A percentile compares a stretch with the other conserved stretches of the same genome.
phyloP scores from a whole-genome alignment of 2,329 filamentous ascomycete genomes.

The Colletotrichum truncatum region DNA sequence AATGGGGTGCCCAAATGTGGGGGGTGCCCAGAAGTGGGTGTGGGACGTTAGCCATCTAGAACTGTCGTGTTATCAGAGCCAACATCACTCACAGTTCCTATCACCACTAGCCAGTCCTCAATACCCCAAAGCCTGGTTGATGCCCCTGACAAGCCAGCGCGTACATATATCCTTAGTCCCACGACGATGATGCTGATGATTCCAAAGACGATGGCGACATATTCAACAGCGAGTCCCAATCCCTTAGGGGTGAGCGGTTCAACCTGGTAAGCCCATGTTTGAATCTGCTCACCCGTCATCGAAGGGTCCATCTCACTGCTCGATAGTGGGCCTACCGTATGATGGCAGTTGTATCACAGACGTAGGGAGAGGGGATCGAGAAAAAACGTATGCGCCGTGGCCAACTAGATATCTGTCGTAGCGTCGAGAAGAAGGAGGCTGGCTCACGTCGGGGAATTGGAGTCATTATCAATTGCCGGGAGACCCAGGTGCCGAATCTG shows the following conservation, averaged over 20 bases:
- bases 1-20: too few species aligned
- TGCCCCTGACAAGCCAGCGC: constrained; percentile 8
- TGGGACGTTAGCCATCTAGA: too few species aligned
- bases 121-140: constrained; percentile 6
- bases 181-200: not conserved
- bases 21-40: too few species aligned
- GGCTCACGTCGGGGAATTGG: not conserved
- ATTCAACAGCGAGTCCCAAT: not conserved
- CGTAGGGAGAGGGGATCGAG: not conserved
- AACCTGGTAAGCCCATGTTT: not conserved
- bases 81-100: not conserved
- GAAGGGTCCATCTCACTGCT: not conserved
- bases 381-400: too few species aligned
- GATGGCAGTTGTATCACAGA: not conserved
- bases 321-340: not conserved
- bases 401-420: not conserved
- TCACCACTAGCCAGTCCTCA: not conserved
- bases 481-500: too few species aligned
- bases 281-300: constrained; percentile 9
- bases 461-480: not conserved
- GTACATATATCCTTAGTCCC: not conserved
- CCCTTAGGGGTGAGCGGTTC: not conserved
- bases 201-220: not conserved
- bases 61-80: too few species aligned
- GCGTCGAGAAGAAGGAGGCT: not conserved